These are phyloP conservation scores for Elasticomyces elasticus DNA, from an alignment of 495 filamentous ascomycete genomes.

Conservation along the genomic window DNA sequence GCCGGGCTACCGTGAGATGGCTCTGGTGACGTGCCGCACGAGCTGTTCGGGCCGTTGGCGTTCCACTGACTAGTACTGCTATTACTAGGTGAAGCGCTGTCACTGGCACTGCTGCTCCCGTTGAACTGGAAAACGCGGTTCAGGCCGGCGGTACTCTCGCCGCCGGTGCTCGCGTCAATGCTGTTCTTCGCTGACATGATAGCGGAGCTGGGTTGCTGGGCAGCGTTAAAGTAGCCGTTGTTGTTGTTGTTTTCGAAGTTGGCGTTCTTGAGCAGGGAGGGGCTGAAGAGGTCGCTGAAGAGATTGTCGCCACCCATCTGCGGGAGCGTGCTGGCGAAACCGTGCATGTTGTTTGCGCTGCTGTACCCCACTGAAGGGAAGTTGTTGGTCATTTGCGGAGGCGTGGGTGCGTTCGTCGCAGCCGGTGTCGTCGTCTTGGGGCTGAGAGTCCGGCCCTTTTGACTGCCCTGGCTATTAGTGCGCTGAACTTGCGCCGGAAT, in stretches of 20 bases:
- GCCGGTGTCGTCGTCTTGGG: slow-evolving; percentile 11
- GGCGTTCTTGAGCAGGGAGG: slow-evolving; percentile 34
- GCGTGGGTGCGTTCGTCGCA: not conserved
- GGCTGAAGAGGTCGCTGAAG: slow-evolving; percentile 39
- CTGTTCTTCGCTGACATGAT: slow-evolving; percentile 17
- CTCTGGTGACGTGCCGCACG: slow-evolving; percentile 72
- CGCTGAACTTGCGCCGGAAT: not conserved
- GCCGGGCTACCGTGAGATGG: slow-evolving; percentile 48
- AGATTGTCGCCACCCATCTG: slow-evolving; percentile 15
- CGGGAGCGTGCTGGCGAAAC: slow-evolving; percentile 17
- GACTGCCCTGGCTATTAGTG: slow-evolving; percentile 26
- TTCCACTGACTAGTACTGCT: slow-evolving; percentile 41
- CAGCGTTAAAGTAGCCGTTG: slow-evolving; percentile 22
- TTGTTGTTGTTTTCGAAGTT: slow-evolving; percentile 3
- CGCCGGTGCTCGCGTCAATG: slow-evolving; percentile 9
- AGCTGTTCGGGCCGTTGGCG: slow-evolving; percentile 49
- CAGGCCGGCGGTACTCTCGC: slow-evolving; percentile 27
- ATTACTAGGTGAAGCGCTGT: slow-evolving; percentile 16
- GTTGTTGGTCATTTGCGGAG: not conserved
- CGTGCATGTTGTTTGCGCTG: slow-evolving; percentile 19
- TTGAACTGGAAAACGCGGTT: slow-evolving; percentile 31
- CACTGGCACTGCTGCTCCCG: slow-evolving; percentile 35
- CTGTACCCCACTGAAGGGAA: slow-evolving; percentile 13
- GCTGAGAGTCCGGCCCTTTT: slow-evolving; percentile 25
- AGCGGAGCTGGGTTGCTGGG: slow-evolving; percentile 31